A percentile compares a stretch with the other conserved stretches of the same genome.
These are phyloP conservation scores for Eremochloa ophiuroides DNA, from an alignment of 176 grass and related monocot species.

Conservation along the genomic window DNA sequence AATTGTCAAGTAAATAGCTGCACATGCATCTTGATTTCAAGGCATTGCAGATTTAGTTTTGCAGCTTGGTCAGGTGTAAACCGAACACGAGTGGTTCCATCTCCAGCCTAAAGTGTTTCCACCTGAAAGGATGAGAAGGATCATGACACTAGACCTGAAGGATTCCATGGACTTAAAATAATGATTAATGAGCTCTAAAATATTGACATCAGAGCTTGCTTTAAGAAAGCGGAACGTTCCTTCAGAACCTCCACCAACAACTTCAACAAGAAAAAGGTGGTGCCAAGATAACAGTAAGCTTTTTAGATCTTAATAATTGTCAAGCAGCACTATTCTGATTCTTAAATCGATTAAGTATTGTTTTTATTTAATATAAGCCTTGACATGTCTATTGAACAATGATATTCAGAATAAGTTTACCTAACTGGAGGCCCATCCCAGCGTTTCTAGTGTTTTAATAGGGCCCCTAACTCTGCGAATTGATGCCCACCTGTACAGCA, in stretches of 20 bases:
- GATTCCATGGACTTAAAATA: slow-evolving; percentile 5
- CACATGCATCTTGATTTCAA: slow-evolving; percentile 36
- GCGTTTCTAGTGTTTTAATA: background rate
- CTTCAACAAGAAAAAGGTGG: background rate
- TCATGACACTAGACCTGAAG: slow-evolving; percentile 15
- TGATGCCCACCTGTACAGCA: slow-evolving; percentile 11
- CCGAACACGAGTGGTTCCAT: slow-evolving; percentile 26
- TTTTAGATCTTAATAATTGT: background rate
- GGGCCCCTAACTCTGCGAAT: background rate
- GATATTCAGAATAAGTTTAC: background rate
- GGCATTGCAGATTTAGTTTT: background rate
- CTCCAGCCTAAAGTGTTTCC: slow-evolving; percentile 13
- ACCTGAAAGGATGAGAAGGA: slow-evolving; percentile 31
- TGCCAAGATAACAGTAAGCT: slow-evolving; percentile 12
- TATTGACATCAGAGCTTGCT: slow-evolving; percentile 42
- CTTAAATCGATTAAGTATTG: background rate
- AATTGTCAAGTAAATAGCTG: slow-evolving; percentile 2
- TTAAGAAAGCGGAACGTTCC: slow-evolving; percentile 29
- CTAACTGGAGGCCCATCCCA: slow-evolving; percentile 9
- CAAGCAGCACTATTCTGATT: background rate
- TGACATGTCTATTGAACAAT: background rate
- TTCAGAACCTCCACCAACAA: slow-evolving; percentile 33
- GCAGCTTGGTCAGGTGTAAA: slow-evolving; percentile 13
- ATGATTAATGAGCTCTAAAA: background rate
- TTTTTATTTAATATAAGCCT: background rate